Base-by-base conservation (phyloP, 1,284 basidiomycete genomes). In the Puccinia polysora region DNA sequence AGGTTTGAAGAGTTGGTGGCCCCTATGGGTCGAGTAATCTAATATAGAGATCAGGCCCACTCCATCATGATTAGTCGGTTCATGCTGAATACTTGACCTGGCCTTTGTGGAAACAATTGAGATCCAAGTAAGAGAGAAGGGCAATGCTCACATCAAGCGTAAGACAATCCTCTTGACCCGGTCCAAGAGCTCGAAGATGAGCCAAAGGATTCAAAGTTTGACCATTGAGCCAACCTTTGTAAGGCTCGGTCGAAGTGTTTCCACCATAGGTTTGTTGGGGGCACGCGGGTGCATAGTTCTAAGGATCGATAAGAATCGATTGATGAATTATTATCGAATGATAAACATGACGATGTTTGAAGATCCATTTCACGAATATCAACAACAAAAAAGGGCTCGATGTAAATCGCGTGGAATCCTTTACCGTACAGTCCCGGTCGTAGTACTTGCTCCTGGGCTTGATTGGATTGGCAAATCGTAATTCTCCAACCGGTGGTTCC, bases 241-340 rank as follows among this genome's bases (percentile, higher is more conserved):
- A 63, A 4, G 34, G 58, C 7, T 47, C 58, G 18, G 2, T 67
- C 6, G 49, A 62, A 20, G 60, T 64, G 30, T 64, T 63, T 34
- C 59, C 67, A 12, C 56, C 56, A 43, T 60, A 53, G 20, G 58
- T 70, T 59, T 70, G 67, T 30, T 70, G 67, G 36, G 67, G 58
- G 53, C 67, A 70, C 12, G 62, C 43, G 7, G 62, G 47, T 30
- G 50, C 23, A 18, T 62, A 28, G 30, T 72, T 47, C 60, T 72
- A 40, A 38, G 30, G n/a, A 8, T 14, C 20, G 15, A 47, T 4
- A 38, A 38, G 8, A 30, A 30, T 58, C 5, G 15, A 30, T 20
- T 8, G n/a, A 45, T 64, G 43, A 4, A 25, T 20, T 25, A 20
- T 3, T 14, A 20, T n/a, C n/a, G n/a, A n/a, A n/a, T n/a, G n/a